These are phyloP conservation scores for Tripterygium wilfordii DNA, from an alignment of 177 flowering plant species.

Conservation along the genomic window DNA sequence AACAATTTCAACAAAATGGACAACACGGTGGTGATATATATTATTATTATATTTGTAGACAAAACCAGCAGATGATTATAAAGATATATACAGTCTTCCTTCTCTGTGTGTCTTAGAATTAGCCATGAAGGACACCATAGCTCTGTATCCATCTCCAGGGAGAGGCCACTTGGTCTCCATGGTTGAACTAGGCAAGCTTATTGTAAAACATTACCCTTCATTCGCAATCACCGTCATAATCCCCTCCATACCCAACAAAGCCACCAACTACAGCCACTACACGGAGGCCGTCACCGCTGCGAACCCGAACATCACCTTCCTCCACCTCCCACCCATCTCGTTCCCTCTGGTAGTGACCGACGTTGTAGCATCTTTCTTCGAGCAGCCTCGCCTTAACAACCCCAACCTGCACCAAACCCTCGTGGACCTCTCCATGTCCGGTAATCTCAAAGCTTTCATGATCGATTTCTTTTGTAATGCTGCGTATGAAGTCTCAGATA, in stretches of 20 bases:
- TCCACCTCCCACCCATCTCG: constrained; percentile 7
- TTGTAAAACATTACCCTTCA: constrained; percentile 7
- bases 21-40: no score
- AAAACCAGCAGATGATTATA: no score
- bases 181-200: constrained; percentile 10
- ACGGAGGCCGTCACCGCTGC: constrained; percentile 11
- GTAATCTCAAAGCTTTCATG: neutral
- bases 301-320: constrained; percentile 17
- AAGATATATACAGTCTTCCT: no score
- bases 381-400: neutral
- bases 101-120: neutral
- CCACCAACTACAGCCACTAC: constrained; percentile 9
- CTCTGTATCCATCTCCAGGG: constrained; percentile 5
- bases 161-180: constrained; percentile 4
- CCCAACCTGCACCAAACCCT: neutral
- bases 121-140: neutral
- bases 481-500: constrained; percentile 3
- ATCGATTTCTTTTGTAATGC: constrained; percentile 4
- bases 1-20: no score
- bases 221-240: constrained; percentile 4
- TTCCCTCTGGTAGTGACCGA: no score
- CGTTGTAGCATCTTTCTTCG: neutral
- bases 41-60: no score
- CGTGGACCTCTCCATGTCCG: neutral
- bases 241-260: neutral